Base-by-base conservation (phyloP, 345 rosid genomes). In the Acer yangbiense region DNA sequence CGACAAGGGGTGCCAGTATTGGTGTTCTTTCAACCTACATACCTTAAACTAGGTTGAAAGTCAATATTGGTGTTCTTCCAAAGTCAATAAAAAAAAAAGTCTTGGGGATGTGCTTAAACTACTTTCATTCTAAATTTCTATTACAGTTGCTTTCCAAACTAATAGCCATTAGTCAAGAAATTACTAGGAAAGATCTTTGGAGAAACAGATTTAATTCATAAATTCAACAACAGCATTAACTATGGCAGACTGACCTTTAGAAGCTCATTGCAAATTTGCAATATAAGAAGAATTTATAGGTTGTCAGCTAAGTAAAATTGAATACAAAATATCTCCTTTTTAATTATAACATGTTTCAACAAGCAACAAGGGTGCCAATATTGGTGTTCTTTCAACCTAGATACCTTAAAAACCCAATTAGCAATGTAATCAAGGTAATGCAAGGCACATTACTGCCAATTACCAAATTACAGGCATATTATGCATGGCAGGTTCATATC, bases 401-500 rank as follows among this genome's bases (percentile, higher is more conserved):
- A 35, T 5, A 43, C 41, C 58, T 73, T 60, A 60, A 13, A 64
- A 64, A 11, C 16, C 17, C 35, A 72, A n/a, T 39, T 20, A 25
- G 57, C 3, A 16, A 48, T n/a, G 20, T 65, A 14, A 23, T 65
- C 39, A 75, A 65, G 14, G 71, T 12, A 25, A 12, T 64, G 25
- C 18, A 75, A 74, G 60, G 44, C 69, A 25, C 8, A 17, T 23
- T 63, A 46, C 41, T 25, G 10, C 65, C 20, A 20, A 23, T 39
- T 2, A 54, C 35, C 20, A 46, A n/a, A 58, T 50, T 23, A n/a
- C 46, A 52, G 27, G 46, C 27, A 18, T 46, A 64, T 74, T 27
- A 63, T 3, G 12, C 63, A 55, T 10, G 46, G 12, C 71, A 77
- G 68, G 27, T 27, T 52, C 60, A 54, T 39, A 39, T 74, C 71